phyloP scores from a whole-genome alignment of 2,329 filamentous ascomycete species.

The Fusarium tricinctum region DNA sequence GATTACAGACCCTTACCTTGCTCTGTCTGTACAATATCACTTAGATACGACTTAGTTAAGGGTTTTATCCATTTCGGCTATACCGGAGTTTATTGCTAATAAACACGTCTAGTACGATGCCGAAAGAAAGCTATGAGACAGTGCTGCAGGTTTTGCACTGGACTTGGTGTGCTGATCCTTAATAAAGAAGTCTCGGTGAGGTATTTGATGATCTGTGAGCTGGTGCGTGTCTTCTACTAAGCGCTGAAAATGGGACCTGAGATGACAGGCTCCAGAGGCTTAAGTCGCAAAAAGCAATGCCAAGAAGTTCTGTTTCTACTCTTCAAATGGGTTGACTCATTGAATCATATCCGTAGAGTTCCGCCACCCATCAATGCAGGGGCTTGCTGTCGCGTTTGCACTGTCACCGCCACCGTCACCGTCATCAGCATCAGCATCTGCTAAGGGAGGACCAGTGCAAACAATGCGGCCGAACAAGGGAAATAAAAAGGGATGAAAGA shows the following conservation, averaged over 20 bases:
- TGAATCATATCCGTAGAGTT: slow-evolving; percentile 26
- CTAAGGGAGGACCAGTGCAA: background rate
- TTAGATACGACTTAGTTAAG: too few relatives aligned
- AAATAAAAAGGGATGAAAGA: slow-evolving; percentile 4
- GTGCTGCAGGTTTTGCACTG: background rate
- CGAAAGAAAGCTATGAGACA: background rate
- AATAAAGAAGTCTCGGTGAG: background rate
- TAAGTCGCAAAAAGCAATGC: slow-evolving; percentile 18
- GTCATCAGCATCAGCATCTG: slow-evolving; percentile 3
- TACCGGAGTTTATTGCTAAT: slow-evolving; percentile 11
- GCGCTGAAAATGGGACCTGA: background rate
- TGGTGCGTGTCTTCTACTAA: background rate
- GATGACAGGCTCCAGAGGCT: background rate
- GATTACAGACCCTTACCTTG: background rate
- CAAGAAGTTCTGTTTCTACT: slow-evolving; percentile 16
- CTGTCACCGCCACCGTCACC: slow-evolving; percentile 28
- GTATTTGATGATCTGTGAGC: slow-evolving; percentile 12
- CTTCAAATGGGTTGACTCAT: slow-evolving; percentile 10
- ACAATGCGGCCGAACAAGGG: slow-evolving; percentile 2
- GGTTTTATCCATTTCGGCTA: too few relatives aligned
- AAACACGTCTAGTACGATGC: background rate
- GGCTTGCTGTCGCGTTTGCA: slow-evolving; percentile 8
- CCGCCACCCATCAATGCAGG: slow-evolving; percentile 39
- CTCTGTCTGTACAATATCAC: too few relatives aligned
- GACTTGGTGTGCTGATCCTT: background rate